A percentile compares a stretch with the other conserved stretches of the same genome.
These are phyloP conservation scores for Spinacia oleracea DNA, from an alignment of 179 eudicot species.

Conservation along the genomic window DNA sequence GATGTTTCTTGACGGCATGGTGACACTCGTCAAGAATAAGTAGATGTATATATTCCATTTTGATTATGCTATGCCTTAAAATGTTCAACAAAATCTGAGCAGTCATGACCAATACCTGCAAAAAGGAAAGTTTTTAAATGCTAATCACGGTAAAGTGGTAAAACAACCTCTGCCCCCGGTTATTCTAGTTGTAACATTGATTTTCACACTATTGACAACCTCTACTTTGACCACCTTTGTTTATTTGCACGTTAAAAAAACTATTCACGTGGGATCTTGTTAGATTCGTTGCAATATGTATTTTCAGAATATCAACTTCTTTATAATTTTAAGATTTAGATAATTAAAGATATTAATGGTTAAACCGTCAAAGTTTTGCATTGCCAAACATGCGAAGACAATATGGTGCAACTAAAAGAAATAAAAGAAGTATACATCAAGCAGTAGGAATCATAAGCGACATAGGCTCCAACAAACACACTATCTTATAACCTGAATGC, in stretches of 20 bases:
- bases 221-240: no score
- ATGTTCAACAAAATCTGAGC: slow-evolving; percentile 97
- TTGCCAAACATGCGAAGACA: no score
- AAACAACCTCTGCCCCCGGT: background rate
- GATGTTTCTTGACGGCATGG: slow-evolving; percentile 99
- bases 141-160: background rate
- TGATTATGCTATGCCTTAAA: slow-evolving; percentile 93
- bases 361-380: no score
- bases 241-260: no score
- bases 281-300: no score
- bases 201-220: no score
- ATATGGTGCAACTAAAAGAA: background rate
- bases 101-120: slow-evolving; percentile 97
- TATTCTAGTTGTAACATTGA: no score
- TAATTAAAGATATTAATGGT: no score
- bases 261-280: no score
- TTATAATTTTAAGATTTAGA: no score
- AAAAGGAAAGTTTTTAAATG: slow-evolving; percentile 5
- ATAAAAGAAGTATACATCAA: background rate
- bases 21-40: slow-evolving; percentile 98
- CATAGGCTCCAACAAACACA: background rate
- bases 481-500: slow-evolving; percentile 5
- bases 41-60: slow-evolving; percentile 89
- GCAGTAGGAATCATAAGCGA: background rate
- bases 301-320: no score